Percentiles rank a stretch among this genome's conserved stretches.
phyloP scores from a whole-genome alignment of 2,329 filamentous ascomycete genomes.

The Boeremia exigua region DNA sequence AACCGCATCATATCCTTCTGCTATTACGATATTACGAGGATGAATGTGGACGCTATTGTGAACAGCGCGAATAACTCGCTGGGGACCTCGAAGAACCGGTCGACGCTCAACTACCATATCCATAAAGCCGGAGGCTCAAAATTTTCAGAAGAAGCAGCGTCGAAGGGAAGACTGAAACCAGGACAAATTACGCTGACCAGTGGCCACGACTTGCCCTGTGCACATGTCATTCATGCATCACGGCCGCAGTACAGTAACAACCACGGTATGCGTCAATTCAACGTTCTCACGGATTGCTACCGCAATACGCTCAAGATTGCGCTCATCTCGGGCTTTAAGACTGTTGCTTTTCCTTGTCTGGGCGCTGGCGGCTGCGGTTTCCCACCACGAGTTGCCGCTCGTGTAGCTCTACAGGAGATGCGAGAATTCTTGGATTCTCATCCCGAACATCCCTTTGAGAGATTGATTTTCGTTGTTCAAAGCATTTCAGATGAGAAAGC shows the following conservation, averaged over 20 bases:
- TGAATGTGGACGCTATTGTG: conserved; percentile 45
- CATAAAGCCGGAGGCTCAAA: conserved; percentile 39
- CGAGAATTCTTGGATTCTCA: conserved; percentile 41
- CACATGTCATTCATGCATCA: conserved; percentile 41
- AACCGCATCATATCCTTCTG: conserved; percentile 41
- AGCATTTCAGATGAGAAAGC: conserved; percentile 33
- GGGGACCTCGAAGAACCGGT: conserved; percentile 11
- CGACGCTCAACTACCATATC: conserved; percentile 33
- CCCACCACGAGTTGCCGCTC: conserved; percentile 38
- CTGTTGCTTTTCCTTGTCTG: conserved; percentile 44
- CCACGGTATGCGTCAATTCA: conserved; percentile 32
- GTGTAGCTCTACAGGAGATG: conserved; percentile 41
- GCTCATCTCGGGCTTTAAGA: conserved; percentile 28
- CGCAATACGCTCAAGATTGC: conserved; percentile 34
- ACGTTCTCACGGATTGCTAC: conserved; percentile 42
- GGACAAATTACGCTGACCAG: conserved; percentile 36
- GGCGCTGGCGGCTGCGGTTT: conserved; percentile 41
- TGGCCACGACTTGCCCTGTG: conserved; percentile 37
- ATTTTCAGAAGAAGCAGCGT: conserved; percentile 29
- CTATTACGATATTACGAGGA: conserved; percentile 38
- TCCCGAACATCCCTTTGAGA: conserved; percentile 27
- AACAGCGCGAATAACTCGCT: conserved; percentile 35
- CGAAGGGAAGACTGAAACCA: conserved; percentile 19
- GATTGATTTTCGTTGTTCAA: conserved; percentile 42
- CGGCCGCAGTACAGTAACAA: conserved; percentile 30